phyloP scores from a whole-genome alignment of 768 basidiomycete genomes.

The Hortiboletus campestris region DNA sequence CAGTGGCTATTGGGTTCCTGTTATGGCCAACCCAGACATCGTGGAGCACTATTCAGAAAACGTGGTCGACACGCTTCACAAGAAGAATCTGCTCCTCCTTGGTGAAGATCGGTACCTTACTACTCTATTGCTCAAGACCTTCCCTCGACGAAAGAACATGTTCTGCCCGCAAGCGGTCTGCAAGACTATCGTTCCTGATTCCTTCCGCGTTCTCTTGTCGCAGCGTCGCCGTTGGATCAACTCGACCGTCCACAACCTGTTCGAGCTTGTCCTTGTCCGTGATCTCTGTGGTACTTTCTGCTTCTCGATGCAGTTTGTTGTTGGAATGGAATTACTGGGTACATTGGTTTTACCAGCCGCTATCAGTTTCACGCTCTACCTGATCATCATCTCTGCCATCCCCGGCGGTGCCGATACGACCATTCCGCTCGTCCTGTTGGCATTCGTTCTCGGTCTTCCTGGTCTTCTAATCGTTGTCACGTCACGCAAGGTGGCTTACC shows the following conservation, averaged over 20 bases:
- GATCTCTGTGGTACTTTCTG: constrained; percentile 99
- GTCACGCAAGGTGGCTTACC: constrained; percentile 87
- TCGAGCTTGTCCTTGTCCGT: constrained; percentile 90
- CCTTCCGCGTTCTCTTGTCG: constrained; percentile 88
- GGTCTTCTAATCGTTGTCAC: constrained; percentile 96
- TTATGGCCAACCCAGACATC: constrained; percentile 97
- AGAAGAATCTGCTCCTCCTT: constrained; percentile 95
- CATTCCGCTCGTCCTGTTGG: constrained; percentile 90
- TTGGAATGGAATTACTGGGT: constrained; percentile 96
- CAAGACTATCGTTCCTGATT: constrained; percentile 98
- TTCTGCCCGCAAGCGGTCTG: constrained; percentile 99
- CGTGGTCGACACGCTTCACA: constrained; percentile 98
- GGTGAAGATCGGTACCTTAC: constrained; percentile 99
- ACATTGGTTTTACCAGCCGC: constrained; percentile 96
- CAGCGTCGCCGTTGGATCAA: constrained; percentile 99
- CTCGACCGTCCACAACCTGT: constrained; percentile 96
- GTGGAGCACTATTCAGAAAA: constrained; percentile 99
- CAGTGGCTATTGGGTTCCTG: constrained; percentile 96
- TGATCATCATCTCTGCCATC: constrained; percentile 85
- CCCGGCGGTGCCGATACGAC: constrained; percentile 75
- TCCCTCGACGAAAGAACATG: constrained; percentile 99
- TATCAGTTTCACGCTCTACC: constrained; percentile 94
- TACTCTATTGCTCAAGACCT: constrained; percentile 96
- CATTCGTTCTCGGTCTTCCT: constrained; percentile 93
- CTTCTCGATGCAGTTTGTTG: constrained; percentile 99